Evolutionary conservation across 208 protist species (phyloP), one percentile per base, ranked within the genome.

Genomic region (Eutreptiella sp.): DNA sequence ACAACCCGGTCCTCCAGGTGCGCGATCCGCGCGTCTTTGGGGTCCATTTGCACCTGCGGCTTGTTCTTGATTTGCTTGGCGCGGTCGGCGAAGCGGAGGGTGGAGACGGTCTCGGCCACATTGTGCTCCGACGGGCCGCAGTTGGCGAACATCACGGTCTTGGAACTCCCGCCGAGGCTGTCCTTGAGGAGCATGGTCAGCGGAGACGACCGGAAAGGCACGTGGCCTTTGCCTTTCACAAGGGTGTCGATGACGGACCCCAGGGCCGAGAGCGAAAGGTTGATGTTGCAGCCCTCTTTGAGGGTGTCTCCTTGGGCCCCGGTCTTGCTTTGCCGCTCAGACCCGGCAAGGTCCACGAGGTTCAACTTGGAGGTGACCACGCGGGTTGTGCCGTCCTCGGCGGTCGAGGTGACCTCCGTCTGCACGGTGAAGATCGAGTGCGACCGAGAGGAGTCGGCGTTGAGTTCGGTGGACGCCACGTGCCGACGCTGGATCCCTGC

Each of bases 41-140:
- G 72, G 68, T 89, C 83, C 81, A 87, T 85, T 53, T 88, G 85
- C 47, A 90, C 70, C 21, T 85, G 76, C 2, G 83, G 77, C 68
- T 90, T 93, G 72, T 93, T 93, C 76, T 88, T 88, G 66, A 93
- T 90, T 62, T 89, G 81, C 72, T 89, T 90, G 31, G 87, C 87
- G 27, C 87, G 78, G 53, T 88, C 79, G 19, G 82, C 84, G 45
- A 90, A 90, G 52, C 81, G 81, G 24, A 90, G 73, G 9, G 85
- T 90, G 46, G 83, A 89, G 23, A 89, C 72, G 4, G 85, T 89
- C 71, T 90, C 82, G 14, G 85, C 88, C 31, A 88, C 45, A 68
- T 90, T 90, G 52, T 71, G 72, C 57, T 89, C 83, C 61, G 83
- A 84, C 32, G 83, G 82, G 48, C 80, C 81, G 73, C 88, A 87